phyloP scores from a whole-genome alignment of 495 filamentous ascomycete species.

The Penicillium macrosclerotiorum region DNA sequence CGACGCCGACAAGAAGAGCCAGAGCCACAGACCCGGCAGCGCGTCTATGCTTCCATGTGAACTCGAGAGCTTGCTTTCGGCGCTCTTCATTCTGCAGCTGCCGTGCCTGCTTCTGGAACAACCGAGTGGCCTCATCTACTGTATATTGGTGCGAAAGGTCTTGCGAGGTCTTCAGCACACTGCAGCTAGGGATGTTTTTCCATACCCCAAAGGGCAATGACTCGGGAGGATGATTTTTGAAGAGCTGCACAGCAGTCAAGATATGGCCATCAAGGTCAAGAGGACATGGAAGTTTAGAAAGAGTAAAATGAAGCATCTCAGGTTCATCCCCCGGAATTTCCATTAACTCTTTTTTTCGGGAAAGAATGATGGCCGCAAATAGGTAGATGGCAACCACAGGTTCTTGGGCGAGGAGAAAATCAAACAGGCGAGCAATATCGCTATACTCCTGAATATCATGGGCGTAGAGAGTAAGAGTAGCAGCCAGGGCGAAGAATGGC shows the following conservation, averaged over 20 bases:
- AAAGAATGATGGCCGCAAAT: constrained; percentile 83
- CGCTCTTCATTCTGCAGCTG: constrained; percentile 64
- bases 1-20: constrained; percentile 60
- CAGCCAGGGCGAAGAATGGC: constrained; percentile 88
- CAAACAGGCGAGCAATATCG: constrained; percentile 84
- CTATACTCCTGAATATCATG: constrained; percentile 91
- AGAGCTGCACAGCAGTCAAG: constrained; percentile 57
- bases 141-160: constrained; percentile 44
- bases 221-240: constrained; percentile 69
- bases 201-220: constrained; percentile 61
- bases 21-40: constrained; percentile 57
- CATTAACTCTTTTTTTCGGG: constrained; percentile 75
- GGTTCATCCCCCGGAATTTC: constrained; percentile 80
- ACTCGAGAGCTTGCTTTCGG: constrained; percentile 48
- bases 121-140: constrained; percentile 56
- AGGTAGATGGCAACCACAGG: constrained; percentile 86
- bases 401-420: constrained; percentile 81
- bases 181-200: constrained; percentile 65
- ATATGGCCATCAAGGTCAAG: constrained; percentile 84
- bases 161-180: constrained; percentile 81
- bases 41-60: constrained; percentile 59
- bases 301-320: constrained; percentile 86
- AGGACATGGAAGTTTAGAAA: constrained; percentile 82
- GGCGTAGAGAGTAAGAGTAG: constrained; percentile 91
- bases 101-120: constrained; percentile 66